Evolutionary conservation across 129 eudicot genomes (phyloP), one percentile per base, ranked within the genome.

Genomic region (Flaveria bidentis): DNA sequence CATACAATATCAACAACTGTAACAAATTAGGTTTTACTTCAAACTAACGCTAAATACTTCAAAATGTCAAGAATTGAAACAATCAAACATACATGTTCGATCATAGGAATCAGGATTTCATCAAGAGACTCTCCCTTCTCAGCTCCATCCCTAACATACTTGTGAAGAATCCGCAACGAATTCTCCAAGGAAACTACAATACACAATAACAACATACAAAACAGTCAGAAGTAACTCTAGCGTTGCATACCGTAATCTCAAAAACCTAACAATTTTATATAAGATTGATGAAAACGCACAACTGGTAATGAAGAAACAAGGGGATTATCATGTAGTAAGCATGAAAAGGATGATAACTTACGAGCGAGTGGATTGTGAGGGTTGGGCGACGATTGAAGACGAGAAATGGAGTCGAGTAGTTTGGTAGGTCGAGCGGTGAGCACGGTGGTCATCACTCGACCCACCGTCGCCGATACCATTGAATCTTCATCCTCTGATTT

Each of bases 101-200:
- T 80, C 87, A 93, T 86, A 51, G 95, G 98, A 76, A 90, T 76
- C 45, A 90, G 82, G 75, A 93, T 84, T 76, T 84, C 88, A 74
- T 93, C 96, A 84, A 90, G 62, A 14, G 87, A 33, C 73, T 82
- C 86, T 75, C 77, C 86, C 76, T 82, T 82, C 41, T 83, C 86
- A 41, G 87, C 91, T 45, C 92, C 90, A 57, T 90, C 98, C 13
- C 80, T 82, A 41, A 93, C 85, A 78, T 87, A 88, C 86, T 88
- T 88, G 87, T 85, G 85, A 77, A 90, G 86, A 73, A 88, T 85
- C 85, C 89, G 83, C 66, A 93, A 74, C 65, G 97, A 87, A 72
- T 93, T 89, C 83, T 86, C 98, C 74, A 93, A 81, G 25, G 92
- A 69, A 84, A 76, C 98, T 93, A 81, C 76, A 58, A 68, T 41